Percentiles rank a stretch among this genome's conserved stretches.
phyloP scores from a whole-genome alignment of 371 early-diverging fungal genomes.

The Mucor racemosus region DNA sequence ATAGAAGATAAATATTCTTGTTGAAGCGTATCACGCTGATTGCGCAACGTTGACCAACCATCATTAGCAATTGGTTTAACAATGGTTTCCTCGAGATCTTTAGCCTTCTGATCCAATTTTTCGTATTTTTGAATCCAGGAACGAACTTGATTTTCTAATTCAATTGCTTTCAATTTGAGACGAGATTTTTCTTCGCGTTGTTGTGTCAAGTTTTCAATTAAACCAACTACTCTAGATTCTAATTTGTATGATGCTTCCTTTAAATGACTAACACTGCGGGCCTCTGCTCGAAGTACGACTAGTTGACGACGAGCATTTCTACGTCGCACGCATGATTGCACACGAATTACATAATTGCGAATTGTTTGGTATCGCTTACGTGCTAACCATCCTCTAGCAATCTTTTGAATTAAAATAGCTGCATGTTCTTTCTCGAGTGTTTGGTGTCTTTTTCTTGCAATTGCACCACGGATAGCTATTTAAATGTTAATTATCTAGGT shows the following conservation, averaged over 20 bases:
- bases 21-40: slow-evolving; percentile 53
- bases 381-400: slow-evolving; percentile 65
- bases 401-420: slow-evolving; percentile 76
- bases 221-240: slow-evolving; percentile 91
- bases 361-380: slow-evolving; percentile 63
- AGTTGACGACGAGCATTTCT: slow-evolving; percentile 72
- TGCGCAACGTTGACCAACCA: slow-evolving; percentile 58
- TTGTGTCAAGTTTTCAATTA: slow-evolving; percentile 79
- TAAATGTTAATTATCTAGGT: background rate
- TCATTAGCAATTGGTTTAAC: slow-evolving; percentile 51
- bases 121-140: slow-evolving; percentile 78
- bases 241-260: slow-evolving; percentile 93
- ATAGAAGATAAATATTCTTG: slow-evolving; percentile 46
- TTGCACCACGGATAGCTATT: slow-evolving; percentile 51
- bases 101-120: slow-evolving; percentile 54
- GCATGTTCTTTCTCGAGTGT: slow-evolving; percentile 62
- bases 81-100: slow-evolving; percentile 50
- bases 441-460: slow-evolving; percentile 60
- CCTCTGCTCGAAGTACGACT: slow-evolving; percentile 77
- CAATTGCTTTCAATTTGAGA: slow-evolving; percentile 58
- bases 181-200: slow-evolving; percentile 76
- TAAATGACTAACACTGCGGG: slow-evolving; percentile 88
- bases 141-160: slow-evolving; percentile 69
- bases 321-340: slow-evolving; percentile 87
- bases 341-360: slow-evolving; percentile 63